phyloP scores from a whole-genome alignment of 768 basidiomycete genomes.

The Suillus placidus region DNA sequence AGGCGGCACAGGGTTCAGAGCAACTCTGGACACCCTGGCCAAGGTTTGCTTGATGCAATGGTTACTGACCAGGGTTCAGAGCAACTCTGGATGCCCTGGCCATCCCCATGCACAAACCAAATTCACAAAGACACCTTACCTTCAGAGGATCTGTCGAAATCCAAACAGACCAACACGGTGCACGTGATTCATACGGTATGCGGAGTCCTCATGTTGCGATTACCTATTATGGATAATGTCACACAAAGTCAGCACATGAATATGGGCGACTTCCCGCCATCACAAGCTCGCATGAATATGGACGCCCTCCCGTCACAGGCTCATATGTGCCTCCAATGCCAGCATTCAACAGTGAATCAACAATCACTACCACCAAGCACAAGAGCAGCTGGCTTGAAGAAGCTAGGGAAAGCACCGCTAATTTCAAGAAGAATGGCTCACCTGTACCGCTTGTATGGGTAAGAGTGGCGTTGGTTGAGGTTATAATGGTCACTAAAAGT shows the following conservation, averaged over 20 bases:
- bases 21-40: too few relatives aligned
- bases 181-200: too few relatives aligned
- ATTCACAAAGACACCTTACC: too few relatives aligned
- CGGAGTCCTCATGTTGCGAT: too few relatives aligned
- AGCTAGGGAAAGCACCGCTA: conserved; percentile 4
- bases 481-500: background rate
- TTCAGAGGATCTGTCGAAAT: too few relatives aligned
- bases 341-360: background rate
- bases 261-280: background rate
- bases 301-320: background rate
- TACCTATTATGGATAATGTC: too few relatives aligned
- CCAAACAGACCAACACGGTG: too few relatives aligned
- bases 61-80: too few relatives aligned
- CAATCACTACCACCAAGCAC: background rate
- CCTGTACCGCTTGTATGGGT: conserved; percentile 34
- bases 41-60: too few relatives aligned
- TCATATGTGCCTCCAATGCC: background rate
- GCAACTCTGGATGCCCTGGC: too few relatives aligned
- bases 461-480: background rate
- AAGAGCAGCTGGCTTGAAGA: conserved; percentile 2
- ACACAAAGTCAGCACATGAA: background rate
- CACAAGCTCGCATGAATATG: background rate
- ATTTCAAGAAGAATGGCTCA: conserved; percentile 21
- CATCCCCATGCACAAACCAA: too few relatives aligned
- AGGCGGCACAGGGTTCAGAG: too few relatives aligned